Conservation (phyloP, 192 early-diverging fungal species). For the Dimargaris xerosporica region DNA sequence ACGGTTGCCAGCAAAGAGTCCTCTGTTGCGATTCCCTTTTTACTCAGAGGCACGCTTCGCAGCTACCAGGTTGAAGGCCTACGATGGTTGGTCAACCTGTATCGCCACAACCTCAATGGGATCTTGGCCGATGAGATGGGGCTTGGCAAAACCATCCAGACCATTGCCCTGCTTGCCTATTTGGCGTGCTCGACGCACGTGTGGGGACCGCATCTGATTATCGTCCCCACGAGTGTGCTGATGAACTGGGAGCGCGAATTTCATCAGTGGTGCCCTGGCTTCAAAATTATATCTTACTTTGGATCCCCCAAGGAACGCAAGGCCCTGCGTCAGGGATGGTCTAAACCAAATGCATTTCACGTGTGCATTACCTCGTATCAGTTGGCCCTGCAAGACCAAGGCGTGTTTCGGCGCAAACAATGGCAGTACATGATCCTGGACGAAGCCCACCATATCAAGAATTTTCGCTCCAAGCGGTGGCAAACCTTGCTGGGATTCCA, state of each 20-base stretch:
- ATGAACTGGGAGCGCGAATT: conserved; percentile 95
- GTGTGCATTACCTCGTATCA: conserved; percentile 95
- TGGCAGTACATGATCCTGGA: conserved; percentile 72
- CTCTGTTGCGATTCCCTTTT: conserved; percentile 27
- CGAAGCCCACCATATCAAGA: conserved; percentile 71
- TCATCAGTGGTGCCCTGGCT: conserved; percentile 76
- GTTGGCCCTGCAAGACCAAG: conserved; percentile 84
- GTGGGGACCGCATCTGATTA: conserved; percentile 80
- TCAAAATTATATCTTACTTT: conserved; percentile 78
- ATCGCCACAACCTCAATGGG: conserved; percentile 95
- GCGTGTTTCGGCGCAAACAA: conserved; percentile 55
- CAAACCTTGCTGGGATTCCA: conserved; percentile 85
- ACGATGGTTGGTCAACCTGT: conserved; percentile 95
- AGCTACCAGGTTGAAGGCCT: conserved; percentile 96
- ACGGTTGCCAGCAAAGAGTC: conserved; percentile 10
- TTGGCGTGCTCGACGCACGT: conserved; percentile 67
- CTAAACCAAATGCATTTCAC: conserved; percentile 58
- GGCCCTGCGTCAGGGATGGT: conserved; percentile 32
- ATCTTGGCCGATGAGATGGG: conserved; percentile 99
- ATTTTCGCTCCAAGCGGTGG: conserved; percentile 89
- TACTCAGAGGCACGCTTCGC: conserved; percentile 69
- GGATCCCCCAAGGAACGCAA: conserved; percentile 72
- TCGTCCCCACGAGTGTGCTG: conserved; percentile 92
- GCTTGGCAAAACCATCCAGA: conserved; percentile 91
- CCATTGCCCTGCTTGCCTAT: conserved; percentile 92